Evolutionary conservation across 768 basidiomycete genomes (phyloP).

Genomic region (Agaricus blazei): DNA sequence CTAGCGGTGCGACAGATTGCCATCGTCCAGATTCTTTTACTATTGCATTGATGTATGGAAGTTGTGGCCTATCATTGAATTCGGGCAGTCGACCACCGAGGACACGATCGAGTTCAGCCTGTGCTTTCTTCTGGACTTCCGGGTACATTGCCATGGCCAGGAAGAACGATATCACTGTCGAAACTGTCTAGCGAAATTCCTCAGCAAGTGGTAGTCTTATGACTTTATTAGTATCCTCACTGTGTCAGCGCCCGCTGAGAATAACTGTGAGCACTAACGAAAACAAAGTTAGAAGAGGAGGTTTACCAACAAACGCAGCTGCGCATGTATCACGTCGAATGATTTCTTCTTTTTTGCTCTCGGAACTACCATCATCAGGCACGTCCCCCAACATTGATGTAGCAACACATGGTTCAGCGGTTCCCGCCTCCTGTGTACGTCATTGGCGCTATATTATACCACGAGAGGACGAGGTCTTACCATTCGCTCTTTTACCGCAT

Average conservation of each 20-base stretch:
- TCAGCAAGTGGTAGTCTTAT: neutral
- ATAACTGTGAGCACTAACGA: neutral
- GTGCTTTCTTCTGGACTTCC: too few relatives aligned
- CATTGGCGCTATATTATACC: neutral
- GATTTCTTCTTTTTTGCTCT: conserved; percentile 17
- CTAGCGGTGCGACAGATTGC: conserved; percentile 14
- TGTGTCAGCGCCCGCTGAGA: conserved; percentile 36
- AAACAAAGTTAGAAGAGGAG: neutral
- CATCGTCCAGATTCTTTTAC: conserved; percentile 21
- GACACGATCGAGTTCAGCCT: too few relatives aligned
- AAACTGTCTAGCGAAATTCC: conserved; percentile 21
- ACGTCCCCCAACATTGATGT: conserved; percentile 15
- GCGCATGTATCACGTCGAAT: conserved; percentile 29
- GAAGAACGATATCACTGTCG: conserved; percentile 19
- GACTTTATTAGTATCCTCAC: conserved; percentile 16
- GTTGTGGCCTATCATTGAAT: too few relatives aligned
- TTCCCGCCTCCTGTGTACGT: neutral
- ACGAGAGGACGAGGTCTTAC: conserved; percentile 14
- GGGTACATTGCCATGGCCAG: too few relatives aligned
- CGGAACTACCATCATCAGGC: conserved; percentile 10
- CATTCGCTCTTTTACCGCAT: conserved; percentile 22
- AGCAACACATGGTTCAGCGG: conserved; percentile 10
- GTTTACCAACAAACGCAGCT: conserved; percentile 30
- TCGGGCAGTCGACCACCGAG: too few relatives aligned
- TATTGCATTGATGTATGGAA: conserved; percentile 18